Evolutionary conservation across 2,329 filamentous ascomycete genomes (phyloP).

Genomic region (Alternaria gaisen): DNA sequence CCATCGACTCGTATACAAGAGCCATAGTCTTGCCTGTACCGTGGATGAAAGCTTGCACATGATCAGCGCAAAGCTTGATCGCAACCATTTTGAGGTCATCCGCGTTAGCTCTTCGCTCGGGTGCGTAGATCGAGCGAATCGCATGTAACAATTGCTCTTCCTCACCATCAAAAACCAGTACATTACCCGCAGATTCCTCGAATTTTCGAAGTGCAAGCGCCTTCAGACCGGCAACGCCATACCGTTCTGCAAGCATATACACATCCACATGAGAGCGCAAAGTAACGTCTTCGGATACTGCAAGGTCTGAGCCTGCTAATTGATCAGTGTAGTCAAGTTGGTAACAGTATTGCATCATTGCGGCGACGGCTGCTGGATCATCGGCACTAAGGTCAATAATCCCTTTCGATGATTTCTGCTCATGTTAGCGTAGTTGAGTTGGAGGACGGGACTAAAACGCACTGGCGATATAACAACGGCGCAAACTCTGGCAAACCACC

Average conservation of each 20-base stretch:
- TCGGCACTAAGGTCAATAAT: conserved; percentile 44
- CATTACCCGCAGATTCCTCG: conserved; percentile 30
- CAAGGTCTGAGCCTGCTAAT: conserved; percentile 24
- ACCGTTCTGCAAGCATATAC: conserved; percentile 41
- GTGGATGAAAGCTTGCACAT: conserved; percentile 40
- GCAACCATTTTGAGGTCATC: conserved; percentile 32
- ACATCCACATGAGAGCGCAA: conserved; percentile 40
- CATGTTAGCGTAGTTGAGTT: conserved; percentile 15
- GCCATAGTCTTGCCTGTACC: conserved; percentile 39
- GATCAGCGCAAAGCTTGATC: conserved; percentile 41
- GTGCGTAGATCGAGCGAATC: conserved; percentile 38
- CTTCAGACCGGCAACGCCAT: conserved; percentile 37
- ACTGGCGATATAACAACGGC: conserved; percentile 36
- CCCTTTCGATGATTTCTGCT: conserved; percentile 33
- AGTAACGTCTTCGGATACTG: conserved; percentile 32
- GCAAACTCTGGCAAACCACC: conserved; percentile 43
- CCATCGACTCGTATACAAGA: conserved; percentile 39
- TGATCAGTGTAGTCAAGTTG: conserved; percentile 42
- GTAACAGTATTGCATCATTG: conserved; percentile 48
- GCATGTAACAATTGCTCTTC: conserved; percentile 38
- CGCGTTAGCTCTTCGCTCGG: conserved; percentile 31
- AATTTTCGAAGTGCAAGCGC: conserved; percentile 40
- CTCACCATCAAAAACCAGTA: conserved; percentile 33
- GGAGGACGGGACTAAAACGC: not conserved
- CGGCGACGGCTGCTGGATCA: conserved; percentile 41